These are phyloP conservation scores for Funneliformis geosporum DNA, from an alignment of 192 early-diverging fungal species.

Conservation along the genomic window DNA sequence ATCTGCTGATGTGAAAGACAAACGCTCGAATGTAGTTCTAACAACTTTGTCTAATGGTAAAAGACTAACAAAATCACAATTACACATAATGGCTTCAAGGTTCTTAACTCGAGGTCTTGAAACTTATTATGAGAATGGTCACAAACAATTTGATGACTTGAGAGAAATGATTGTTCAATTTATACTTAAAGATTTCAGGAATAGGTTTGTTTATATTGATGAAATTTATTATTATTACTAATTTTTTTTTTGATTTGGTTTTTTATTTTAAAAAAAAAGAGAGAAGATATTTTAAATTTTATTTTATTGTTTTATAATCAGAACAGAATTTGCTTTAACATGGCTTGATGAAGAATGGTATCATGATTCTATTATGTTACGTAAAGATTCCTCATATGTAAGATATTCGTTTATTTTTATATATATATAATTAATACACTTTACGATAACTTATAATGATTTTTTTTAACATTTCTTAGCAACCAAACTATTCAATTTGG, in stretches of 20 bases:
- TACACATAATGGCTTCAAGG: conserved; percentile 43
- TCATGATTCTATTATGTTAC: conserved; percentile 39
- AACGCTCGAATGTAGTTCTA: background rate
- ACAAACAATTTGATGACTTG: conserved; percentile 34
- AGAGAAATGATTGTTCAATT: conserved; percentile 52
- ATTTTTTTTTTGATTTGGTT: too few relatives aligned
- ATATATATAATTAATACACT: too few relatives aligned
- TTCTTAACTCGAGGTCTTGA: conserved; percentile 43
- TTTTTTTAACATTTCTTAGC: conserved; percentile 23
- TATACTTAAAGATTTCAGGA: conserved; percentile 62
- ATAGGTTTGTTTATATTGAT: conserved; percentile 41
- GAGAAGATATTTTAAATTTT: background rate
- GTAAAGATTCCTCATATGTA: conserved; percentile 31
- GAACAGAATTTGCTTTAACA: conserved; percentile 65
- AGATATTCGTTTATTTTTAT: conserved; percentile 35
- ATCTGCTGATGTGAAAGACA: conserved; percentile 1
- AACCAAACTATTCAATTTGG: conserved; percentile 42
- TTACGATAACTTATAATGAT: conserved; percentile 28
- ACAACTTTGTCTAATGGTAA: conserved; percentile 24
- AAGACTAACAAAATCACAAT: conserved; percentile 42
- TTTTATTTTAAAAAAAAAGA: conserved; percentile 3
- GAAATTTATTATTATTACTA: too few relatives aligned
- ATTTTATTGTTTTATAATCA: conserved; percentile 34
- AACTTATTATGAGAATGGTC: background rate
- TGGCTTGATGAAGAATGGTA: conserved; percentile 79